Percentiles rank a stretch among this genome's conserved stretches.
These are phyloP conservation scores for Trichoderma lentiforme DNA, from an alignment of 2,329 filamentous ascomycete species.

Conservation along the genomic window DNA sequence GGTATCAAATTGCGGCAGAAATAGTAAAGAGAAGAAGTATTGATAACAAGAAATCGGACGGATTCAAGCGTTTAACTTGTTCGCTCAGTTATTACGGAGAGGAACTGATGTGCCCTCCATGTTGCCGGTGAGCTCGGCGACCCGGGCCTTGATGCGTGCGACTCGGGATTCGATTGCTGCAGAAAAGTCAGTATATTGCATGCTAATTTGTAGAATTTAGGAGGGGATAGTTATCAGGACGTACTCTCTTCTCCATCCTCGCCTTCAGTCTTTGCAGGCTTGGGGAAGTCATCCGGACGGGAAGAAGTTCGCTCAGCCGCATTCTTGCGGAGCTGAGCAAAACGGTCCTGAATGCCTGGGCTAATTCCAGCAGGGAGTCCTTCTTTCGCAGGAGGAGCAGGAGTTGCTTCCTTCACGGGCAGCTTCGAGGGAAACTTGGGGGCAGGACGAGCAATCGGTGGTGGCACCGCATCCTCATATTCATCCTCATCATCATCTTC, in stretches of 20 bases:
- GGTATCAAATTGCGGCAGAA: constrained; percentile 20
- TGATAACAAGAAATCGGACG: not conserved
- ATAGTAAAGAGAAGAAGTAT: not conserved
- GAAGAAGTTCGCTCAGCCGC: constrained; percentile 74
- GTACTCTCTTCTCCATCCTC: constrained; percentile 91
- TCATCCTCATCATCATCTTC: constrained; percentile 48
- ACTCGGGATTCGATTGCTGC: constrained; percentile 95
- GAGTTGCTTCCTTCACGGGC: constrained; percentile 33
- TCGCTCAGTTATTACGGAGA: constrained; percentile 14
- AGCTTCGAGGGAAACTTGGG: constrained; percentile 15
- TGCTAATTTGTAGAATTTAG: not conserved
- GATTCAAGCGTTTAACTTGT: not conserved
- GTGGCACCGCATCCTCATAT: constrained; percentile 40
- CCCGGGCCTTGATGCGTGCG: constrained; percentile 94
- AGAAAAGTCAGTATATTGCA: constrained; percentile 24
- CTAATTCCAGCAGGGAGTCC: constrained; percentile 34
- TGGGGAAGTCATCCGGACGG: constrained; percentile 58
- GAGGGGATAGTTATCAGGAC: constrained; percentile 36
- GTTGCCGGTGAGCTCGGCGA: constrained; percentile 87
- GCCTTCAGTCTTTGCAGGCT: constrained; percentile 57
- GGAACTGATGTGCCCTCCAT: constrained; percentile 55
- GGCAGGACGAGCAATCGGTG: constrained; percentile 45
- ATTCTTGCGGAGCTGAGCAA: constrained; percentile 95
- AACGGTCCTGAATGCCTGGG: constrained; percentile 64
- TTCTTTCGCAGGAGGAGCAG: constrained; percentile 31